phyloP scores from a whole-genome alignment of 306 rosid genomes.

The Canavalia ensiformis region DNA sequence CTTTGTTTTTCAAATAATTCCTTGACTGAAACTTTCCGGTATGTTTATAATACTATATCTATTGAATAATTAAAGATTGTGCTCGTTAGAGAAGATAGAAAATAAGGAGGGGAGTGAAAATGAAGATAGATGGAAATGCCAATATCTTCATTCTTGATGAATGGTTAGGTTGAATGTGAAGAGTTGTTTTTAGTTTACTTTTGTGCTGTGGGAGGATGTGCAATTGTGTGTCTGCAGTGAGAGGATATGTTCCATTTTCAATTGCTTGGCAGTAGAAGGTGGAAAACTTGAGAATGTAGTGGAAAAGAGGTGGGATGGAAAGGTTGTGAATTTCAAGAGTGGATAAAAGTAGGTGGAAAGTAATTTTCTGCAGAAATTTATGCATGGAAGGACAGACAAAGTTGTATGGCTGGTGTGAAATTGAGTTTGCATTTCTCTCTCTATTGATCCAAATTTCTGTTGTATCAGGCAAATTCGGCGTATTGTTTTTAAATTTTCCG shows the following conservation, averaged over 20 bases:
- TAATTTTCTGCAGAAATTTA: not conserved
- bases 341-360: constrained; percentile 19
- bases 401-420: not conserved
- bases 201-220: constrained; percentile 12
- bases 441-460: constrained; percentile 11
- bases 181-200: not conserved
- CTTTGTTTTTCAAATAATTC: constrained; percentile 3
- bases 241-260: constrained; percentile 13
- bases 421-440: constrained; percentile 22
- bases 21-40: not conserved
- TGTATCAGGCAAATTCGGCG: not conserved
- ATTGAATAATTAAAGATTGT: constrained; percentile 3
- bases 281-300: not conserved
- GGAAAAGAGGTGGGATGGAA: constrained; percentile 13
- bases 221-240: not conserved
- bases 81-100: constrained; percentile 9
- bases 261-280: not conserved
- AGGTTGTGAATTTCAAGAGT: not conserved
- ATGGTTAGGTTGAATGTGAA: not conserved
- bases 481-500: not conserved
- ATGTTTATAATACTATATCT: not conserved
- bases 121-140: not conserved
- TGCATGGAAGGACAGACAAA: not conserved
- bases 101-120: not conserved
- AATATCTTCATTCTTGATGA: not conserved